Evolutionary conservation across 495 filamentous ascomycete genomes (phyloP).

Genomic region (Viridothelium virens): DNA sequence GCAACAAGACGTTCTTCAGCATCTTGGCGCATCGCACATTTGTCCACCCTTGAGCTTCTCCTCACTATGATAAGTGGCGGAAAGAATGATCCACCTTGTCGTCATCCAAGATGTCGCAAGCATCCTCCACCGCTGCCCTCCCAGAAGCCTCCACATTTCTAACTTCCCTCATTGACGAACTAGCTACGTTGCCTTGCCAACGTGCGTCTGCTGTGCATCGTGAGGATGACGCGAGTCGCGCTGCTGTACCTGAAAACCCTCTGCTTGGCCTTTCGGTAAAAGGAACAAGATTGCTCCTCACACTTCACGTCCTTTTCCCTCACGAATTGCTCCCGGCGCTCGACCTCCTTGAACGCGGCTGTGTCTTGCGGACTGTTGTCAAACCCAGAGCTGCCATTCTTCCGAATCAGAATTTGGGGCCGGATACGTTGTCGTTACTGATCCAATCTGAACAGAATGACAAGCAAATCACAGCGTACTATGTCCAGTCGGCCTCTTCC

Average conservation of each 20-base stretch:
- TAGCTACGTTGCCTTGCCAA: conserved; percentile 12
- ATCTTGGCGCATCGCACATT: too few species aligned
- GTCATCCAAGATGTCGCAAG: too few species aligned
- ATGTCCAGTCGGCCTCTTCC: conserved; percentile 35
- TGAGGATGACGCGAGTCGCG: not conserved
- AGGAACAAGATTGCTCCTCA: conserved; percentile 41
- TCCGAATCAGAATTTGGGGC: not conserved
- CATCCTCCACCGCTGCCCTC: not conserved
- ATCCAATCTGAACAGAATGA: not conserved
- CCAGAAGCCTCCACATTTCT: conserved; percentile 24
- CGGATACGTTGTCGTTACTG: too few species aligned
- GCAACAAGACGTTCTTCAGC: too few species aligned
- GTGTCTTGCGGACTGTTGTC: conserved; percentile 45
- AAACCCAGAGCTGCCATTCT: not conserved
- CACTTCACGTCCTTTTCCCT: conserved; percentile 59
- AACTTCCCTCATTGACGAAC: conserved; percentile 20
- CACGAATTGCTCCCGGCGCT: conserved; percentile 61
- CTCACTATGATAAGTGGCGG: too few species aligned
- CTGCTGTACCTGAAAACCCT: conserved; percentile 10
- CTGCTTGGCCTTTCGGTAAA: conserved; percentile 8
- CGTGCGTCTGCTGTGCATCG: not conserved
- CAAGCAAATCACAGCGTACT: conserved; percentile 28
- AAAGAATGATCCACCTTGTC: too few species aligned
- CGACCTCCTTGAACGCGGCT: conserved; percentile 67
- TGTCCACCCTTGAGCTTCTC: too few species aligned